A percentile compares a stretch with the other conserved stretches of the same genome.
Evolutionary conservation across 805 yeast genomes (phyloP).

Genomic region (Cyberlindnera americana): DNA sequence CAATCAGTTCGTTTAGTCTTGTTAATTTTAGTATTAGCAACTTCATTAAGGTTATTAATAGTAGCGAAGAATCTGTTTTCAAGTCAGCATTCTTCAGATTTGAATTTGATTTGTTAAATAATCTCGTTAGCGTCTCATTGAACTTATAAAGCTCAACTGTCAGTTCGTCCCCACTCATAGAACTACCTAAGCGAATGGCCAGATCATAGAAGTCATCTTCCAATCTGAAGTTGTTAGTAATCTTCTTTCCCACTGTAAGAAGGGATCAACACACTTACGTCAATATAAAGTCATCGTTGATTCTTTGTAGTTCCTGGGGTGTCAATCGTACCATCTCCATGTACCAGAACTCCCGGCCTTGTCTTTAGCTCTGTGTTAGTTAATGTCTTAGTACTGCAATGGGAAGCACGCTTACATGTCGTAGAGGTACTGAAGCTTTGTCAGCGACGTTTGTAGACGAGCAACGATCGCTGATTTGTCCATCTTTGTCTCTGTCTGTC

Average conservation of each 20-base stretch:
- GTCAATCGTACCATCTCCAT: slow-evolving; percentile 17
- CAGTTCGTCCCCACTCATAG: slow-evolving; percentile 10
- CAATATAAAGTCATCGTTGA: slow-evolving; percentile 22
- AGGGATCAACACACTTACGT: slow-evolving; percentile 8
- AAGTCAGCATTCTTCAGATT: not conserved
- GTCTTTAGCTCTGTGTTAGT: slow-evolving; percentile 13
- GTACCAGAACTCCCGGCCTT: slow-evolving; percentile 23
- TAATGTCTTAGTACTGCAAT: no score
- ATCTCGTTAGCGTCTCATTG: slow-evolving; percentile 26
- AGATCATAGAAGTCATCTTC: slow-evolving; percentile 16
- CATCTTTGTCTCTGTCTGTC: not conserved
- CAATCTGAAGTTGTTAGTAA: slow-evolving; percentile 7
- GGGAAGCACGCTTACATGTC: slow-evolving; percentile 20
- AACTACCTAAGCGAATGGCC: slow-evolving; percentile 13
- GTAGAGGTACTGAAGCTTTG: slow-evolving; percentile 15
- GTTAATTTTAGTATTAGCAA: slow-evolving; percentile 18
- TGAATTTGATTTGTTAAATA: slow-evolving; percentile 14
- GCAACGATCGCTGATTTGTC: not conserved
- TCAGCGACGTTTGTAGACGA: slow-evolving; percentile 4
- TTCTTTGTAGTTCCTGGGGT: slow-evolving; percentile 22
- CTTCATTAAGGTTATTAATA: slow-evolving; percentile 18
- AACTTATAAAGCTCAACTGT: slow-evolving; percentile 24
- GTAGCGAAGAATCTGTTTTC: slow-evolving; percentile 15
- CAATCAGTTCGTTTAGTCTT: slow-evolving; percentile 8
- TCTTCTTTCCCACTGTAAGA: no score